These are phyloP conservation scores for Rutstroemia sydowiana DNA, from an alignment of 2,329 filamentous ascomycete species.

Conservation along the genomic window DNA sequence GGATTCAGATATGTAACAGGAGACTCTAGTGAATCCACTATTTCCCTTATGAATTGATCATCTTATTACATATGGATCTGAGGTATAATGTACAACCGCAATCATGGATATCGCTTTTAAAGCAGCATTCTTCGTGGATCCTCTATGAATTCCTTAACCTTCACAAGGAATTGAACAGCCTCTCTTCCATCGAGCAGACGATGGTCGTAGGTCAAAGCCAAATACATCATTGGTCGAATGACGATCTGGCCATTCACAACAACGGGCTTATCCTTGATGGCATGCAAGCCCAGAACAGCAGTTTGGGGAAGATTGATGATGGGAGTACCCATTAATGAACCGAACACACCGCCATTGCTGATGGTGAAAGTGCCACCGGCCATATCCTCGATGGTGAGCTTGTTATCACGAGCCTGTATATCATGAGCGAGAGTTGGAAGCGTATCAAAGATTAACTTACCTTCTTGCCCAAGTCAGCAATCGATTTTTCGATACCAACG, in stretches of 20 bases:
- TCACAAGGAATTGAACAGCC: slow-evolving; percentile 92
- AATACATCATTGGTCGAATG: slow-evolving; percentile 99
- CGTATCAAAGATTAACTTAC: slow-evolving; percentile 37
- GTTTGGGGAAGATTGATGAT: slow-evolving; percentile 98
- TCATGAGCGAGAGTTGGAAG: slow-evolving; percentile 11
- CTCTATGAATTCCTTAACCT: slow-evolving; percentile 97
- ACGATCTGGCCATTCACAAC: slow-evolving; percentile 90
- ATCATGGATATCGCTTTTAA: slow-evolving; percentile 15
- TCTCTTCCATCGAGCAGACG: slow-evolving; percentile 90
- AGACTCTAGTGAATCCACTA: too few species aligned
- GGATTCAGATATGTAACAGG: too few species aligned
- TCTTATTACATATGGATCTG: slow-evolving; percentile 6
- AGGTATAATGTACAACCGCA: slow-evolving; percentile 5
- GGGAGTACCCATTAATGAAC: slow-evolving; percentile 92
- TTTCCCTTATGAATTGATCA: background rate
- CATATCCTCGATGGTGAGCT: slow-evolving; percentile 98
- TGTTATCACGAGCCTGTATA: slow-evolving; percentile 77
- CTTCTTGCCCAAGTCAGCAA: slow-evolving; percentile 95
- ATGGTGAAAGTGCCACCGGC: slow-evolving; percentile 97
- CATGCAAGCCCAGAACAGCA: slow-evolving; percentile 85
- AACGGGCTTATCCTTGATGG: slow-evolving; percentile 90
- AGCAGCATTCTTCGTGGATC: slow-evolving; percentile 89
- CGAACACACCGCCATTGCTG: slow-evolving; percentile 95
- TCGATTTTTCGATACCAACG: slow-evolving; percentile 80
- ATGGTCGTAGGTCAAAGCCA: slow-evolving; percentile 96